Percentiles rank a stretch among this genome's conserved stretches.
These are phyloP conservation scores for Mortierella sp. DNA, from an alignment of 371 early-diverging fungal genomes.

Conservation along the genomic window DNA sequence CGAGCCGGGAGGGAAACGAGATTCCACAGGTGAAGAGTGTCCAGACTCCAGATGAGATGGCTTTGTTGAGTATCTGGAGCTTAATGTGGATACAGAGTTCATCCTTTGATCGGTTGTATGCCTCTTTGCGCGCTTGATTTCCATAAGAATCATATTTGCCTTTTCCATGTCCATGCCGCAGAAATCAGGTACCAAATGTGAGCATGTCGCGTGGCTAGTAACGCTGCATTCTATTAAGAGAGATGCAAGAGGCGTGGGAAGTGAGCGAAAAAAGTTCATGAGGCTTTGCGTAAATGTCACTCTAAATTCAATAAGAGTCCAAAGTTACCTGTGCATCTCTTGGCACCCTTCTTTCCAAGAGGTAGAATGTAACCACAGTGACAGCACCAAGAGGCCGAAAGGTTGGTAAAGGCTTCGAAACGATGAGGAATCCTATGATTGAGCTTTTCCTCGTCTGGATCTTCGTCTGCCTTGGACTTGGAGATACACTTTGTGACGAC, in stretches of 20 bases:
- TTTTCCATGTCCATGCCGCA: slow-evolving; percentile 91
- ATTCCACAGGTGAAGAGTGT: slow-evolving; percentile 39
- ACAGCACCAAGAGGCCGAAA: slow-evolving; percentile 93
- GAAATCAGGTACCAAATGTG: slow-evolving; percentile 87
- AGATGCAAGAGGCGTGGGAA: not conserved
- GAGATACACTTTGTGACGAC: slow-evolving; percentile 94
- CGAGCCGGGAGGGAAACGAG: slow-evolving; percentile 32
- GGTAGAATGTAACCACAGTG: slow-evolving; percentile 97
- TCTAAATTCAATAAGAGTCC: not conserved
- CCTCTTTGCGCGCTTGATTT: slow-evolving; percentile 74
- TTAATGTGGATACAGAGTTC: slow-evolving; percentile 28
- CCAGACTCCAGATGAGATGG: slow-evolving; percentile 33
- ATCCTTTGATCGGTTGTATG: slow-evolving; percentile 36
- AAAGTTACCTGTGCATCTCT: slow-evolving; percentile 67
- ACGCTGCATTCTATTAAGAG: slow-evolving; percentile 75
- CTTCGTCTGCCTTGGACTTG: slow-evolving; percentile 66
- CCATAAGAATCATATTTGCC: slow-evolving; percentile 83
- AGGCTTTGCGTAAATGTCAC: not conserved
- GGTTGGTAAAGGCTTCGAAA: slow-evolving; percentile 79
- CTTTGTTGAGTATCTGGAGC: slow-evolving; percentile 32
- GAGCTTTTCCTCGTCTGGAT: slow-evolving; percentile 71
- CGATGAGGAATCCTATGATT: slow-evolving; percentile 96
- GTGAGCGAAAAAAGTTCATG: not conserved
- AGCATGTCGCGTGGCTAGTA: slow-evolving; percentile 88
- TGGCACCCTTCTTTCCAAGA: slow-evolving; percentile 76